Percentiles rank a stretch among this genome's conserved stretches.
phyloP scores from a whole-genome alignment of 208 protist genomes.

The Endotrypanum monterogeii region DNA sequence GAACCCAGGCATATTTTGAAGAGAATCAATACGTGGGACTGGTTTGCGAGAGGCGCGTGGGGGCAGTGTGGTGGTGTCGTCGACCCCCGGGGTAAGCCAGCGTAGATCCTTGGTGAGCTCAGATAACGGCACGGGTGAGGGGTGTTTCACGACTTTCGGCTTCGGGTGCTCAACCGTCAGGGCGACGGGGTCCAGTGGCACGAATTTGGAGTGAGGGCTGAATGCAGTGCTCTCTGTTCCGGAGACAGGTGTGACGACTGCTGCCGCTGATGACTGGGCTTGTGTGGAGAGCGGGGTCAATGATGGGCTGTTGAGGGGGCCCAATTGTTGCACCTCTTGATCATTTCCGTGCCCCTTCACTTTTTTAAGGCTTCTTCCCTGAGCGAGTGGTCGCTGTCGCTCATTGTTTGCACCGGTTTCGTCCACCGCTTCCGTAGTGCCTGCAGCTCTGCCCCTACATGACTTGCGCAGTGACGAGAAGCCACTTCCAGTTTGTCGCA shows the following conservation, averaged over 20 bases:
- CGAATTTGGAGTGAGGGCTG: neutral
- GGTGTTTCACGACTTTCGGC: neutral
- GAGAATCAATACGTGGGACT: neutral
- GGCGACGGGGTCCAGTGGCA: neutral
- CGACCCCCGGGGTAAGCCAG: neutral
- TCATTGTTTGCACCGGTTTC: neutral
- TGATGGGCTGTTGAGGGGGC: neutral
- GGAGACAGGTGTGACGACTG: too few species aligned
- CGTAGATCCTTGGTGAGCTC: neutral
- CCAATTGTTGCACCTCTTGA: neutral
- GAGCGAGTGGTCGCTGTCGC: neutral
- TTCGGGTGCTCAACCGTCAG: neutral
- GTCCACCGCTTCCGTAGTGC: neutral
- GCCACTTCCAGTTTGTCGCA: neutral
- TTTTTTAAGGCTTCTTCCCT: neutral
- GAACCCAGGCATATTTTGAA: neutral
- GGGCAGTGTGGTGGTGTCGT: neutral
- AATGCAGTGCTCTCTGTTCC: neutral
- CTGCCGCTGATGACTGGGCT: neutral
- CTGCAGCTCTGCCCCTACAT: neutral
- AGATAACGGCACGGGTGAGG: neutral
- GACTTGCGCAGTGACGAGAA: neutral
- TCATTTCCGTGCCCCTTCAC: neutral
- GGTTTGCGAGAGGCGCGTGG: neutral
- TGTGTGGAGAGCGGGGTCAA: neutral